Base-by-base conservation (phyloP, 2,329 filamentous ascomycete genomes). In the Trichoderma atroviride region DNA sequence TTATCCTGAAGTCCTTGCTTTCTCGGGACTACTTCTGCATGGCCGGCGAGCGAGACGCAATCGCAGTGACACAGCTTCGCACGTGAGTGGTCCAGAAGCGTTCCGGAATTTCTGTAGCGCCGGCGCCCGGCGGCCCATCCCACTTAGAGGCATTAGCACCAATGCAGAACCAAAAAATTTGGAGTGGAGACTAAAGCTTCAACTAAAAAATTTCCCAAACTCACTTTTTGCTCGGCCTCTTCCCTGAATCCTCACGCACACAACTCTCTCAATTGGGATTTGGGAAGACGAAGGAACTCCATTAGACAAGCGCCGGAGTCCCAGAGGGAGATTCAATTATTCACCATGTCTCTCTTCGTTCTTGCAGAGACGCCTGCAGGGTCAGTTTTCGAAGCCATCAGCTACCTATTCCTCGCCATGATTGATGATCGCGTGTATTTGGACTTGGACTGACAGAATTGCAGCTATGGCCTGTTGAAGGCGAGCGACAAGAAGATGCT, bases 401-500 rank as follows among this genome's bases (percentile, higher is more conserved):
- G 58, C 62, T 29, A 31, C 29, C 29, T 31, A n/a, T 64, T 60
- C 13, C 31, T 63, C 64, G 33, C 47, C 27, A 37, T 43, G 22
- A 67, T 67, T 5, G 22, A 19, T 24, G 59, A 53, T 64, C 55
- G 60, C 53, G 59, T 55, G 63, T 43, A 24, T 37, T 40, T 60
- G 40, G 50, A 61, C 50, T 27, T 22, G 33, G 66, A 56, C 80
- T 82, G 78, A 79, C 78, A 73, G 65, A 73, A 71, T 31, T 35
- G 74, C 76, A 97, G 96, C 81, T 98, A 98, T 85, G 96, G 94
- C 82, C 89, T 99, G 81, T 94, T 99, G 86, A 98, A 99, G 87
- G 92, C 95, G 76, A 93, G 94, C 81, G 95, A 98, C 88, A 98
- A 97, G 89, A 98, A 98, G 86, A 88, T 98, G 70, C 86, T 99